These are phyloP conservation scores for Acer saccharum DNA, from an alignment of 345 rosid genomes.

Conservation along the genomic window DNA sequence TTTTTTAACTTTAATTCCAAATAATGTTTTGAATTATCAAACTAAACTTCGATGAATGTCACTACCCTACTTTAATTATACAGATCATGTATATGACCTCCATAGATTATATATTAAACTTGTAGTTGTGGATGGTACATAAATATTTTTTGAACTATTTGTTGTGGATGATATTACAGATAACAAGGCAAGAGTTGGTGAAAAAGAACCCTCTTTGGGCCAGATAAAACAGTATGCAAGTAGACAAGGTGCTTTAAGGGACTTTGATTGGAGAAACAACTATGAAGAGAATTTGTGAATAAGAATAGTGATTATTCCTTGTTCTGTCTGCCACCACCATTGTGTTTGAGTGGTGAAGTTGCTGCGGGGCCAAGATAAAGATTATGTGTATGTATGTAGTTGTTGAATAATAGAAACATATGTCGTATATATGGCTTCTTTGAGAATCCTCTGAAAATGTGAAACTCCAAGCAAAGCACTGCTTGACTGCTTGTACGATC, in stretches of 20 bases:
- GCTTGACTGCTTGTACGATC: too few species aligned
- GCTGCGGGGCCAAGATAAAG: constrained; percentile 25
- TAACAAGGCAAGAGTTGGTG: neutral
- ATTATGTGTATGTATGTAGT: neutral
- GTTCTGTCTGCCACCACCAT: constrained; percentile 1
- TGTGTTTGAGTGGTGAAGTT: neutral
- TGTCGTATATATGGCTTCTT: constrained; percentile 10
- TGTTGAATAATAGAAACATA: constrained; percentile 25
- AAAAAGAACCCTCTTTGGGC: constrained; percentile 16
- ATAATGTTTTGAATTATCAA: too few species aligned
- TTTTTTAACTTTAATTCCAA: too few species aligned
- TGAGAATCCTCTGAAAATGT: constrained; percentile 19
- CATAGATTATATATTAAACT: too few species aligned
- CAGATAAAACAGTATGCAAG: constrained; percentile 30
- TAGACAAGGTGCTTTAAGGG: constrained; percentile 20
- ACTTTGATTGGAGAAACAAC: constrained; percentile 30
- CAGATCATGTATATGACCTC: too few species aligned
- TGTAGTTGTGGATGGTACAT: neutral
- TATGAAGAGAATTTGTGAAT: constrained; percentile 1
- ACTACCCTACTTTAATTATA: too few species aligned
- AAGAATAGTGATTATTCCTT: neutral
- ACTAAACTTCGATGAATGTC: too few species aligned
- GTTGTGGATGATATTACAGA: neutral
- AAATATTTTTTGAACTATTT: too few species aligned
- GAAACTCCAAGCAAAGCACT: neutral